Base-by-base conservation (phyloP, 176 grass and related monocot genomes). In the Thalia dealbata region DNA sequence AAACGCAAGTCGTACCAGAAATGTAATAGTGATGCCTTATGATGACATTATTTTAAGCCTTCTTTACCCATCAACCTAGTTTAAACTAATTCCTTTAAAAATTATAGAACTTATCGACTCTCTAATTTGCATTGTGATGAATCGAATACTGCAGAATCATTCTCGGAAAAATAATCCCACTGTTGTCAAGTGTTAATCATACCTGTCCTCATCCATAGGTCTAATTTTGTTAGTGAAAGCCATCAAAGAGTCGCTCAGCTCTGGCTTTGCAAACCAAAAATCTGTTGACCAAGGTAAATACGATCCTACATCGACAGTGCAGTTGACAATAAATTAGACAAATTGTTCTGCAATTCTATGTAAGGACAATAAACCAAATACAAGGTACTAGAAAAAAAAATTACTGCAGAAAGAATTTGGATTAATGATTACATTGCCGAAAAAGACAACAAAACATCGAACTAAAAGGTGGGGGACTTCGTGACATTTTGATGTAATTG, bases 201-300 rank as follows among this genome's bases (percentile, higher is more conserved):
- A 62, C 19, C 56, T 64, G 43, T 84, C 91, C 84, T 73, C 92
- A 11, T 85, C 23, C 54, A 76, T 73, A 25, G 80, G 75, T 77
- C 71, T 81, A 59, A 56, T 75, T 78, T 87, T n/a, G n/a, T n/a
- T 89, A 0, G 60, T 73, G 51, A 85, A 55, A 19, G 77, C 86
- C 4, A 92, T 86, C 6, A 74, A 74, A 1, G 86, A 96, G 64
- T 60, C 63, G 68, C 45, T 77, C 54, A 85, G 86, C 15, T 93
- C 86, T 61, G 75, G 75, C 43, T 91, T 96, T 69, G 88, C 71
- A 79, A 86, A 96, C 72, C 91, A 80, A 87, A 91, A 45, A 80
- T 88, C 67, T 0, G 67, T 62, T 51, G 45, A 69, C 16, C 74
- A 82, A 83, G 88, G 72, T 28, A 83, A 69, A 61, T 76, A 69